Evolutionary conservation across 2,329 filamentous ascomycete species (phyloP).

Genomic region (Teratosphaeriaceae sp.): DNA sequence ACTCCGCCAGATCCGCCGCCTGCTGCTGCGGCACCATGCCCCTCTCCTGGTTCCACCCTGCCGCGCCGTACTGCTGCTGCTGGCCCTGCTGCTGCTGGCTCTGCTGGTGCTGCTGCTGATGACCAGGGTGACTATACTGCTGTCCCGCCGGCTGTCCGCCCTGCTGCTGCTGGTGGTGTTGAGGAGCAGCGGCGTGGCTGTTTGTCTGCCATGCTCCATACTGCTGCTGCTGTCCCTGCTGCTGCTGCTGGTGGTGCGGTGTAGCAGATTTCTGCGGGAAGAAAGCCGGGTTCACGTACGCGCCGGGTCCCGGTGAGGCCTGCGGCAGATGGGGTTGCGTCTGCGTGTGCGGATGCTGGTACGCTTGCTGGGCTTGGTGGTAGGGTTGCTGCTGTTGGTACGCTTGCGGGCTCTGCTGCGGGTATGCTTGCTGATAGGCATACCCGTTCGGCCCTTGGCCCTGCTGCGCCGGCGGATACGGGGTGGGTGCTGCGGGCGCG

Average conservation of each 20-base stretch:
- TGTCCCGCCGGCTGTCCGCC: too few species aligned
- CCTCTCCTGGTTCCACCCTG: background rate
- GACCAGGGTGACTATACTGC: constrained; percentile 11
- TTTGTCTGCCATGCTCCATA: constrained; percentile 8
- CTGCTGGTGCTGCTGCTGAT: constrained; percentile 19
- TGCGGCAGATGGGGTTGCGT: too few species aligned
- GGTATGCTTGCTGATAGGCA: background rate
- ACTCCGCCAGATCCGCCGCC: constrained; percentile 7
- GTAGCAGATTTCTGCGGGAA: too few species aligned
- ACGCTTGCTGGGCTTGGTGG: too few species aligned
- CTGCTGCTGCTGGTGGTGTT: constrained; percentile 14
- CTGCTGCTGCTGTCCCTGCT: constrained; percentile 20
- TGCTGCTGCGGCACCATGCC: constrained; percentile 5
- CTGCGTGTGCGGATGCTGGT: too few species aligned
- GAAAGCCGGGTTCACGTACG: constrained; percentile 30
- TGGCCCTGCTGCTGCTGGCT: constrained; percentile 9
- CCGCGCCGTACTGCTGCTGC: constrained; percentile 2
- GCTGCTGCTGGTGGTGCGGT: constrained; percentile 19
- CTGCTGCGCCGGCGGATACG: constrained; percentile 1
- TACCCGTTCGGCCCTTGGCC: background rate
- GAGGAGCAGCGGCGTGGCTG: constrained; percentile 8
- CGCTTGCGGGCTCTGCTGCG: constrained; percentile 6
- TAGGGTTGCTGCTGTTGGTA: background rate
- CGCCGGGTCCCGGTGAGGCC: too few species aligned
- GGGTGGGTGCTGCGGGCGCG: background rate